These are phyloP conservation scores for Aspergillus brasiliensis DNA, from an alignment of 2,329 filamentous ascomycete genomes.

Conservation along the genomic window DNA sequence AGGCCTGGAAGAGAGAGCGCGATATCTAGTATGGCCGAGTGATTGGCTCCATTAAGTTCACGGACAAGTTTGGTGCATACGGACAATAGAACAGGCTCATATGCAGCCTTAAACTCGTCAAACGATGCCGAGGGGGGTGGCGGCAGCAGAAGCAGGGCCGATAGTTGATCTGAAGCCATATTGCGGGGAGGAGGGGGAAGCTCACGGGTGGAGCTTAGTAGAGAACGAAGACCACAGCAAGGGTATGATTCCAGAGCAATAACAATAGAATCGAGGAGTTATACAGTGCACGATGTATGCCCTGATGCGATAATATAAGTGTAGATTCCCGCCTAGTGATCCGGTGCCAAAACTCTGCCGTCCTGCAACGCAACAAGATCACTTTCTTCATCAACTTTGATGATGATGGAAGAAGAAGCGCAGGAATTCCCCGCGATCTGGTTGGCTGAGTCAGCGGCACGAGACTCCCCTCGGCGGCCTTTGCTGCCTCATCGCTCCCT, in stretches of 20 bases:
- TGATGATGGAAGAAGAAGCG: not conserved
- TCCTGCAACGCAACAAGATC: not conserved
- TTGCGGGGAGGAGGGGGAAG: constrained; percentile 12
- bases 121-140: constrained; percentile 60
- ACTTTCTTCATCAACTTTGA: not conserved
- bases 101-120: constrained; percentile 59
- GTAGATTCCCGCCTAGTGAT: too few relatives aligned
- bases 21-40: constrained; percentile 53
- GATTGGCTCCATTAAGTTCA: constrained; percentile 32
- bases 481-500: not conserved
- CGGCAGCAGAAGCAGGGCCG: constrained; percentile 62
- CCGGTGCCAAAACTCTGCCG: too few relatives aligned
- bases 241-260: not conserved
- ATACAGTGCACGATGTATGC: too few relatives aligned
- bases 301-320: too few relatives aligned
- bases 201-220: not conserved
- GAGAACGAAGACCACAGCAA: not conserved
- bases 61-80: constrained; percentile 55
- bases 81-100: constrained; percentile 60
- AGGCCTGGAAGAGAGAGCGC: constrained; percentile 67
- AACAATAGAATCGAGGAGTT: not conserved
- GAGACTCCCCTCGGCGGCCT: constrained; percentile 10
- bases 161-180: constrained; percentile 31
- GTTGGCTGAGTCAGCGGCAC: constrained; percentile 23
- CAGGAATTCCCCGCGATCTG: constrained; percentile 8